These are phyloP conservation scores for Solanum bukasovii DNA, from an alignment of 257 asterid genomes.

Conservation along the genomic window DNA sequence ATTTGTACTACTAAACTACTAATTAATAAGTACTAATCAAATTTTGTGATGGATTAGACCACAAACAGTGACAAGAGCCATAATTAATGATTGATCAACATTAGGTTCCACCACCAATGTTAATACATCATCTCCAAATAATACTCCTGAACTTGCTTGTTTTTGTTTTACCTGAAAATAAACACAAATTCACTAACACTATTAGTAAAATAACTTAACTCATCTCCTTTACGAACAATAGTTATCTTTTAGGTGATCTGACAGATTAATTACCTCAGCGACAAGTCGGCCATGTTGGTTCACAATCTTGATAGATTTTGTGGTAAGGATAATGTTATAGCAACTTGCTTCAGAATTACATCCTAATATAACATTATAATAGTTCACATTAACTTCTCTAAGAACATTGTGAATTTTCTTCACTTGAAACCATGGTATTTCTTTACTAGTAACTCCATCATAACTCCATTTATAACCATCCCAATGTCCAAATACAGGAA, in stretches of 20 bases:
- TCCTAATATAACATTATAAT: constrained; percentile 14
- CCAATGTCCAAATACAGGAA: constrained; percentile 19
- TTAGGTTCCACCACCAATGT: constrained; percentile 45
- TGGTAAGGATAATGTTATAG: constrained; percentile 17
- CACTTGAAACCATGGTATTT: constrained; percentile 29
- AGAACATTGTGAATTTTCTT: constrained; percentile 4
- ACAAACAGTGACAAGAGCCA: constrained; percentile 54
- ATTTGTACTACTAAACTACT: no score
- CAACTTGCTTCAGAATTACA: constrained; percentile 7
- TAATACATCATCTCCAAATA: constrained; percentile 53
- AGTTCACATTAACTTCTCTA: neutral
- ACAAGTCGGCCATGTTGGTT: constrained; percentile 14
- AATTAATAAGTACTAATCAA: neutral
- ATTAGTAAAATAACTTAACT: neutral
- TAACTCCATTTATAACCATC: constrained; percentile 21
- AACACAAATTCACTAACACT: neutral
- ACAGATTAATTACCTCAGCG: constrained; percentile 23
- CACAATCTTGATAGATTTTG: constrained; percentile 22
- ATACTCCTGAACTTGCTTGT: constrained; percentile 32
- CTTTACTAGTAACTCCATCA: constrained; percentile 3
- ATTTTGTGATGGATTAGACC: constrained; percentile 38
- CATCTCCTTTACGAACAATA: neutral
- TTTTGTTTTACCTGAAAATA: constrained; percentile 38
- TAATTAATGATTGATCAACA: constrained; percentile 35
- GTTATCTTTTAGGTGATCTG: neutral